Evolutionary conservation across 2,329 filamentous ascomycete genomes (phyloP), one percentile per base, ranked within the genome.

Genomic region (Cercospora zeae-maydis): DNA sequence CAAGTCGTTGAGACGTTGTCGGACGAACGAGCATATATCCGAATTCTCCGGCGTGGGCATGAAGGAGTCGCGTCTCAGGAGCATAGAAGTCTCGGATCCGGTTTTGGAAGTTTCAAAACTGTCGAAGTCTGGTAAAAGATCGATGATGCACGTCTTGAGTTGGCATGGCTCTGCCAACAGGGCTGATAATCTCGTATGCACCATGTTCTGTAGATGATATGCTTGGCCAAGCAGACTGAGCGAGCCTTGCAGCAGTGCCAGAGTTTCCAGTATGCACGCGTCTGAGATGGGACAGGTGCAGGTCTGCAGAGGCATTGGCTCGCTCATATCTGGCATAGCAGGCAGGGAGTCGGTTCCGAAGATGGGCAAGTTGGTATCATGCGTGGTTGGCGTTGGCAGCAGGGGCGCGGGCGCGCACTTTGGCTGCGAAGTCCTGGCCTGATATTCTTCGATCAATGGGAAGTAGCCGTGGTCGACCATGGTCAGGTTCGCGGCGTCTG

Each of bases 221-320:
- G 45, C 19, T 37, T 51, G 39, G 4, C 57, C 30, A 27, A 59
- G 57, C 9, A 59, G 57, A 13, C 42, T 16, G 19, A 59, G 21
- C 4, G 57, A 59, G 42, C 57, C 57, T 30, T 59, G 57, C n/a
- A 59, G 57, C n/a, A 59, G 13, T 24, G 57, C 57, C 16, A 59
- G 34, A 4, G 57, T 52, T 34, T 59, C 57, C 5, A 59, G 31
- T 33, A 59, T 59, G 45, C 57, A 59, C 2, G 57, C 42, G 14
- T 59, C 57, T 27, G 45, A 51, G 11, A 52, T 59, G 5, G 57
- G 45, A 16, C 57, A 59, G 3, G 57, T 52, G 27, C 57, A 59
- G 5, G 57, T 14, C 19, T 52, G 57, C 30, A 19, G 16, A n/a
- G 57, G 57, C 21, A 37, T 31, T 3, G 57, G 16, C 45, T 59